These are phyloP conservation scores for Stygiomarasmius scandens DNA, from an alignment of 1,284 basidiomycete species.

Conservation along the genomic window DNA sequence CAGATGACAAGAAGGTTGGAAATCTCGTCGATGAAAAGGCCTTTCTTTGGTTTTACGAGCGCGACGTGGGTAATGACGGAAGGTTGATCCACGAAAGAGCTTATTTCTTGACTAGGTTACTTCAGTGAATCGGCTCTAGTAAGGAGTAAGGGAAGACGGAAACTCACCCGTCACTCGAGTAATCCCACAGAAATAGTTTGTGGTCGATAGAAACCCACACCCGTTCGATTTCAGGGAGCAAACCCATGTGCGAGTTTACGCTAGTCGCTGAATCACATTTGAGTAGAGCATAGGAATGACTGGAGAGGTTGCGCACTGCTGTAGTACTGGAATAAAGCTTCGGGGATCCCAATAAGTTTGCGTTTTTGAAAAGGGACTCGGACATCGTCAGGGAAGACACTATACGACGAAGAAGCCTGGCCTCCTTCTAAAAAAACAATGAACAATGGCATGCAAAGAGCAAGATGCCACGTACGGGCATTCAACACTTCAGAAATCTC, in stretches of 20 bases:
- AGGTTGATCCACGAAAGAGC: constrained; percentile 89
- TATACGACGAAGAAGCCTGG: constrained; percentile 75
- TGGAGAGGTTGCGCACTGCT: constrained; percentile 53
- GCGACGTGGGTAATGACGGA: constrained; percentile 88
- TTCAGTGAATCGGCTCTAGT: constrained; percentile 2
- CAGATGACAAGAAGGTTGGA: constrained; percentile 89
- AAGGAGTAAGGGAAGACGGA: neutral
- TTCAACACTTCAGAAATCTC: constrained; percentile 46
- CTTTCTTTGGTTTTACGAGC: constrained; percentile 77
- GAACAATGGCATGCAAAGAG: constrained; percentile 5
- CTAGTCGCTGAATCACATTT: constrained; percentile 47
- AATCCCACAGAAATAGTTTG: constrained; percentile 96
- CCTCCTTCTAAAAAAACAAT: constrained; percentile 48
- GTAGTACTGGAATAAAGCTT: constrained; percentile 80
- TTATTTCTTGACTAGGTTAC: constrained; percentile 72
- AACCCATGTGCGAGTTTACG: constrained; percentile 79
- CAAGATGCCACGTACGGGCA: constrained; percentile 44
- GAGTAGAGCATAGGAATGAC: constrained; percentile 14
- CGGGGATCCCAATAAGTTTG: constrained; percentile 79
- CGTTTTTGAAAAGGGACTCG: constrained; percentile 83
- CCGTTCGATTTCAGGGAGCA: constrained; percentile 92
- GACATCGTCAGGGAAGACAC: constrained; percentile 74
- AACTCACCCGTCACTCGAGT: constrained; percentile 82
- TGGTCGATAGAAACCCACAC: constrained; percentile 97
- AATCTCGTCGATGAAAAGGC: constrained; percentile 94